Percentiles rank a stretch among this genome's conserved stretches.
Conservation (phyloP, 345 rosid genomes). For the Salix suchowensis region DNA sequence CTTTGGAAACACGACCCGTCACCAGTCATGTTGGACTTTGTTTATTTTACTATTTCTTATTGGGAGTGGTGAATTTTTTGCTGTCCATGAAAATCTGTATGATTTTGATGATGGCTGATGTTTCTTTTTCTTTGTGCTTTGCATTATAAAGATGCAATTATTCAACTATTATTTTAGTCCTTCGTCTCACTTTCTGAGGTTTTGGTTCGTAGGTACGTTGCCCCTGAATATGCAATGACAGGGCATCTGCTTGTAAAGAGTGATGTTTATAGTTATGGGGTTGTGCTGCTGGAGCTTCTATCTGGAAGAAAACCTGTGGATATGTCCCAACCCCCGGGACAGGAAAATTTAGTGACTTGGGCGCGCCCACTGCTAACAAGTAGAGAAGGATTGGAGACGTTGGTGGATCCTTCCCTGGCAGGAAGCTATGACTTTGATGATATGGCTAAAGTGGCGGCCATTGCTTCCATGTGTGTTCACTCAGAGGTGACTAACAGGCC, state of each 20-base stretch:
- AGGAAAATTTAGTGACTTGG: slow-evolving; percentile 97
- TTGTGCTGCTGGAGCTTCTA: slow-evolving; percentile 96
- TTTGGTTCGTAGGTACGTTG: slow-evolving; percentile 72
- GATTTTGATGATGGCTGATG: not conserved
- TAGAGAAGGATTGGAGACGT: slow-evolving; percentile 78
- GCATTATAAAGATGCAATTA: not conserved
- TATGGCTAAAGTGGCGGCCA: slow-evolving; percentile 97
- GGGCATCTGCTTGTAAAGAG: slow-evolving; percentile 98
- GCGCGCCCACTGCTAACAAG: slow-evolving; percentile 81
- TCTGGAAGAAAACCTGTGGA: slow-evolving; percentile 97
- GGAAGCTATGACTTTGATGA: slow-evolving; percentile 77
- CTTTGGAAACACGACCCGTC: not conserved
- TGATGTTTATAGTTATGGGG: slow-evolving; percentile 97
- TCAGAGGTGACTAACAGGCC: slow-evolving; percentile 92
- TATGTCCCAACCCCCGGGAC: slow-evolving; percentile 96
- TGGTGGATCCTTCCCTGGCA: slow-evolving; percentile 77
- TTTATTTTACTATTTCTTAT: not conserved
- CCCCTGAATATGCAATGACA: slow-evolving; percentile 99
- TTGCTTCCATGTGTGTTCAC: slow-evolving; percentile 97
- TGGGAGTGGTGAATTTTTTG: not conserved
- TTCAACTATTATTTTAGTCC: not conserved
- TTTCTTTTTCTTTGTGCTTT: not conserved
- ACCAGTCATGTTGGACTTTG: not conserved
- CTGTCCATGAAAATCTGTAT: not conserved
- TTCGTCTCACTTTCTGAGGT: not conserved